Conservation (phyloP, 1,284 basidiomycete species). For the Ustilago cynodontis region DNA sequence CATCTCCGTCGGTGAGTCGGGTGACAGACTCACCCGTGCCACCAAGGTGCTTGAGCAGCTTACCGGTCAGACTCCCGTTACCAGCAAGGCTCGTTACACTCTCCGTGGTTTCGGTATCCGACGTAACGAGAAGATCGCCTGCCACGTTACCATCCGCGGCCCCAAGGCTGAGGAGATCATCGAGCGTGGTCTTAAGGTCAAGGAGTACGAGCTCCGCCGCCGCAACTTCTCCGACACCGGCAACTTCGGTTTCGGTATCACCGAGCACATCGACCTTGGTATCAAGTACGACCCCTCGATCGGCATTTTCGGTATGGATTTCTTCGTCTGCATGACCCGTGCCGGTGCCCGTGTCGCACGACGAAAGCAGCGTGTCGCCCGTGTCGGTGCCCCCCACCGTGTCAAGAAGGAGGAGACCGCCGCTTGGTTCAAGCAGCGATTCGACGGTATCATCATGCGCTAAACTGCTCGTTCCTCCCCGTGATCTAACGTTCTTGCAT, state of each 20-base stretch:
- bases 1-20: conserved; percentile 99
- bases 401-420: conserved; percentile 76
- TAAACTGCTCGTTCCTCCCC: conserved; percentile 32
- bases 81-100: conserved; percentile 99
- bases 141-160: conserved; percentile 98
- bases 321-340: conserved; percentile 81
- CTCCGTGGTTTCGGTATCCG: conserved; percentile 99
- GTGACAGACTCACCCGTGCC: conserved; percentile 98
- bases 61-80: conserved; percentile 98
- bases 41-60: conserved; percentile 99
- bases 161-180: conserved; percentile 99
- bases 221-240: conserved; percentile 84
- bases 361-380: conserved; percentile 89
- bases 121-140: conserved; percentile 99
- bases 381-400: conserved; percentile 86
- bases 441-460: conserved; percentile 68
- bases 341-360: conserved; percentile 92
- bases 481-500: not conserved
- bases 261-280: conserved; percentile 92
- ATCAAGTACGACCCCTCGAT: conserved; percentile 75
- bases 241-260: conserved; percentile 70
- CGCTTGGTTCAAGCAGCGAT: conserved; percentile 96
- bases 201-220: conserved; percentile 94
- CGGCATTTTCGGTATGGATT: conserved; percentile 70
- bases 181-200: conserved; percentile 98